phyloP scores from a whole-genome alignment of 805 yeast species.

The Peterozyma xylosa region DNA sequence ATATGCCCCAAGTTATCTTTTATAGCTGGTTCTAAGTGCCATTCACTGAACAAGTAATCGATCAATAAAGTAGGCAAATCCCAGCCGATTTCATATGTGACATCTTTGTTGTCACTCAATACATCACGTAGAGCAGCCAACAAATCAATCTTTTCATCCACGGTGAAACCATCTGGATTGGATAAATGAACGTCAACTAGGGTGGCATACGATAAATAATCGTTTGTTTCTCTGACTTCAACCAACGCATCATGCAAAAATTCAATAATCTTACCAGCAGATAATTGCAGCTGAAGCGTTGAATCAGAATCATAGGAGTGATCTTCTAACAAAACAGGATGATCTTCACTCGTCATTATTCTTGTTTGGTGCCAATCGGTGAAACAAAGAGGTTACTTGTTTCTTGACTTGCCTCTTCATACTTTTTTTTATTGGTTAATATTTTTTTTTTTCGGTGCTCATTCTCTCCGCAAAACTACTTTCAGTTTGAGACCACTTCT shows the following conservation, averaged over 20 bases:
- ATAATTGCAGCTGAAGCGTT: background rate
- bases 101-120: conserved; percentile 35
- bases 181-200: conserved; percentile 54
- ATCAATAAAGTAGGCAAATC: conserved; percentile 72
- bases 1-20: conserved; percentile 30
- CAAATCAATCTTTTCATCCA: conserved; percentile 42
- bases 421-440: background rate
- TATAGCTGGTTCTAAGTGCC: conserved; percentile 24
- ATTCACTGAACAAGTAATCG: conserved; percentile 35
- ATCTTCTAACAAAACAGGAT: background rate
- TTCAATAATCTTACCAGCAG: conserved; percentile 4
- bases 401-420: background rate
- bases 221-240: conserved; percentile 33
- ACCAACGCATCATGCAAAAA: conserved; percentile 4
- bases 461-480: background rate
- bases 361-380: background rate
- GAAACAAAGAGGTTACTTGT: background rate
- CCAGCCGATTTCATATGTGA: conserved; percentile 78
- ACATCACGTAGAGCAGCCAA: conserved; percentile 36
- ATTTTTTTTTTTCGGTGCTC: background rate
- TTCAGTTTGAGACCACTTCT: too few relatives aligned
- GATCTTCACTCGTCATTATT: background rate
- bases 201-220: conserved; percentile 67
- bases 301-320: background rate
- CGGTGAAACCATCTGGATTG: conserved; percentile 36